Evolutionary conservation across 176 grass and related monocot species (phyloP).

Genomic region (Avena eriantha): DNA sequence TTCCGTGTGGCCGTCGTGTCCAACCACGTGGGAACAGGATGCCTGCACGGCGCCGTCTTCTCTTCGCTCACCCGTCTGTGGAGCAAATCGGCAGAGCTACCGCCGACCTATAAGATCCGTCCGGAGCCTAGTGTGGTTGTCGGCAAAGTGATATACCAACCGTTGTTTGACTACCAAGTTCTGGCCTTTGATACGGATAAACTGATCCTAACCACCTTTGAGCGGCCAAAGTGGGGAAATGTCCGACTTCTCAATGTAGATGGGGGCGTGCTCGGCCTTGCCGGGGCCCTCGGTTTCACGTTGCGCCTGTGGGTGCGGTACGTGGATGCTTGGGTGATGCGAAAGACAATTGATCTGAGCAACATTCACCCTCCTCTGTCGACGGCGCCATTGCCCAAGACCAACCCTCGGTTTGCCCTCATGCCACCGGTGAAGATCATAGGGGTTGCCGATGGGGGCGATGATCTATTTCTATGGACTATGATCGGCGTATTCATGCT

Average conservation of each 20-base stretch:
- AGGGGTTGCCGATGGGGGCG: background rate
- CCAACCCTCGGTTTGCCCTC: background rate
- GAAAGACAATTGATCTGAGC: background rate
- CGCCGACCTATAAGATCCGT: no score
- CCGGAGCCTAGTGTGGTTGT: background rate
- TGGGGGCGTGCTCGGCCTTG: constrained; percentile 25
- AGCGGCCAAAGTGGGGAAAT: constrained; percentile 3
- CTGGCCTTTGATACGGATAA: background rate
- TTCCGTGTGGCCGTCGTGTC: background rate
- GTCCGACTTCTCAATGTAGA: constrained; percentile 5
- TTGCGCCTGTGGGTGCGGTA: background rate
- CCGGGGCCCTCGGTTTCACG: constrained; percentile 27
- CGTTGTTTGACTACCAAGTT: no score
- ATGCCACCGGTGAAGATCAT: background rate
- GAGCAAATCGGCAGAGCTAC: background rate
- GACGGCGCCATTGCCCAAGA: no score
- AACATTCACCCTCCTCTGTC: background rate
- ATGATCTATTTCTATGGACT: background rate
- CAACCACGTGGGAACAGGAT: background rate
- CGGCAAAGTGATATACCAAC: background rate
- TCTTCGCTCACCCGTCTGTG: background rate
- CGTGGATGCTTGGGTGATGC: background rate
- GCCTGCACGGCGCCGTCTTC: background rate
- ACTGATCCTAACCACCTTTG: background rate
- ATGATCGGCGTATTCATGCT: background rate